Conservation (phyloP, 352 stramenopile species). For the Saprolegnia diclina region DNA sequence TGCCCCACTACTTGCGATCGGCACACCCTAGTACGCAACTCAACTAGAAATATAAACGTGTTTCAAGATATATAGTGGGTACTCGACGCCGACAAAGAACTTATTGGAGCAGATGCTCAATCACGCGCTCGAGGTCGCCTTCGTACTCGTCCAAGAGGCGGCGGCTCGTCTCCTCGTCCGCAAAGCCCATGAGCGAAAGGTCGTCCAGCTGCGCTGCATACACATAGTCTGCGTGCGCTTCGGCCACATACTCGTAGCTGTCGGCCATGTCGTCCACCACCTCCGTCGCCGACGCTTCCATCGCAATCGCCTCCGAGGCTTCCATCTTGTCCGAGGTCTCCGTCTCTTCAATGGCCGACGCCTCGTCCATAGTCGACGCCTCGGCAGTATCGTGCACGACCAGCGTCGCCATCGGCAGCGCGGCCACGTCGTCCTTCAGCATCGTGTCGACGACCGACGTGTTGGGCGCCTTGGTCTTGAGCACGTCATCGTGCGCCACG, state of each 20-base stretch:
- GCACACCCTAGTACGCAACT: too few relatives aligned
- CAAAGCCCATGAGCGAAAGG: constrained; percentile 69
- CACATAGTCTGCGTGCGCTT: constrained; percentile 35
- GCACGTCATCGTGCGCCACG: not conserved
- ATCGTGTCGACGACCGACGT: constrained; percentile 26
- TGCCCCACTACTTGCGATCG: too few relatives aligned
- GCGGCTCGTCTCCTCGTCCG: constrained; percentile 47
- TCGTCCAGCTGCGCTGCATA: constrained; percentile 37
- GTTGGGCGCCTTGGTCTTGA: constrained; percentile 29
- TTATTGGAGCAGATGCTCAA: constrained; percentile 33
- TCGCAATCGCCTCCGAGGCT: not conserved
- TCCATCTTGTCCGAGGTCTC: constrained; percentile 1
- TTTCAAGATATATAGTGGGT: not conserved
- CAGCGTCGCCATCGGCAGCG: constrained; percentile 33
- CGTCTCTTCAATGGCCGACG: not conserved
- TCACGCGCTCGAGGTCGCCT: constrained; percentile 59
- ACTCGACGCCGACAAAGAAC: not conserved
- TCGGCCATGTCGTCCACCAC: not conserved
- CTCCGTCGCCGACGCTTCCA: not conserved
- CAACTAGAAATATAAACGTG: not conserved
- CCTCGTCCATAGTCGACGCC: constrained; percentile 4
- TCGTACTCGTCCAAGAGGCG: constrained; percentile 50
- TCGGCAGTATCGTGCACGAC: constrained; percentile 30
- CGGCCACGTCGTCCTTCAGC: constrained; percentile 36
- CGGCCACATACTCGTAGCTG: constrained; percentile 21